Evolutionary conservation across 345 rosid species (phyloP).

Genomic region (Brassica napus): DNA sequence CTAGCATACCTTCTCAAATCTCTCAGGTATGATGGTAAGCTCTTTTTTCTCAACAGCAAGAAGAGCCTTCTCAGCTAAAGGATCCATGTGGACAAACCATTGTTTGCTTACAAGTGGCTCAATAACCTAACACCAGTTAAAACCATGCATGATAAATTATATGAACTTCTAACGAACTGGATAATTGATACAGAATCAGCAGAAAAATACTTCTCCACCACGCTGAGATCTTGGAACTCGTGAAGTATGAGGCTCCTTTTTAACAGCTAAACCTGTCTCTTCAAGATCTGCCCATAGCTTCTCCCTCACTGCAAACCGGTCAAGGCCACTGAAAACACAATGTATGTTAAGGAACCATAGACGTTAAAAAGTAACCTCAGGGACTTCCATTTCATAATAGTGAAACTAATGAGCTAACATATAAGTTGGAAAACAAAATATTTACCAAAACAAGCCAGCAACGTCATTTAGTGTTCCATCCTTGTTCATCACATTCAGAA

Average conservation of each 20-base stretch:
- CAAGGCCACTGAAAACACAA: slow-evolving; percentile 67
- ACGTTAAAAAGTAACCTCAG: slow-evolving; percentile 14
- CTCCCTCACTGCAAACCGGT: slow-evolving; percentile 89
- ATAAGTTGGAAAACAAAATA: slow-evolving; percentile 2
- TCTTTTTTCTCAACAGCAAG: slow-evolving; percentile 78
- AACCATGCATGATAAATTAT: slow-evolving; percentile 26
- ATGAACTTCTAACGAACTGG: slow-evolving; percentile 19
- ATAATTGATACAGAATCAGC: slow-evolving; percentile 14
- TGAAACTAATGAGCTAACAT: not conserved
- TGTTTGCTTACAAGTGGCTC: slow-evolving; percentile 97
- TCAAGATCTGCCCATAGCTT: slow-evolving; percentile 92
- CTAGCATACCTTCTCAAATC: slow-evolving; percentile 83
- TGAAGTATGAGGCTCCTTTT: slow-evolving; percentile 70
- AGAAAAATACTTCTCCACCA: slow-evolving; percentile 85
- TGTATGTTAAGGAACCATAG: slow-evolving; percentile 22
- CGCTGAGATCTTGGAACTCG: slow-evolving; percentile 97
- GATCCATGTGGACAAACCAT: slow-evolving; percentile 96
- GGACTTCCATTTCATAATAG: slow-evolving; percentile 5
- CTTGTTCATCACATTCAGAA: slow-evolving; percentile 95
- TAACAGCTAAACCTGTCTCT: slow-evolving; percentile 90
- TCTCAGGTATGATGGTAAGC: slow-evolving; percentile 79
- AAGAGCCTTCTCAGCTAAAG: slow-evolving; percentile 96
- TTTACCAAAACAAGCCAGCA: slow-evolving; percentile 88
- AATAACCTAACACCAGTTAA: slow-evolving; percentile 55
- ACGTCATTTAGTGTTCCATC: slow-evolving; percentile 94